Evolutionary conservation across 1,284 basidiomycete genomes (phyloP).

Genomic region (Leccinum pachyderme): DNA sequence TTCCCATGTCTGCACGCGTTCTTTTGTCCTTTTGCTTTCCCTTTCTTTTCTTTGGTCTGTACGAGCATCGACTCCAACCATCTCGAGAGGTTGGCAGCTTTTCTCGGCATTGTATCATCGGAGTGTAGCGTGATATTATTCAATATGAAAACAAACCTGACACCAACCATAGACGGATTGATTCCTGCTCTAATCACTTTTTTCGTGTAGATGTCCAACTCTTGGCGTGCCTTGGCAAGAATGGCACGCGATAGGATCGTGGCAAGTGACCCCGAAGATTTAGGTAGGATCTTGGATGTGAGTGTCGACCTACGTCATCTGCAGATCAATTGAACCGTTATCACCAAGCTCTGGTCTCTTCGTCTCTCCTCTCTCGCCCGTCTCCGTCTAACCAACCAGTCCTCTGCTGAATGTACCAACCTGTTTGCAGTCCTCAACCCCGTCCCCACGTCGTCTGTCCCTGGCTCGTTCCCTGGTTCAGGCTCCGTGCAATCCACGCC

Average conservation of each 20-base stretch:
- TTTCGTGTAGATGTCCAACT: constrained; percentile 69
- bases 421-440: constrained; percentile 70
- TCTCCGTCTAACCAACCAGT: constrained; percentile 78
- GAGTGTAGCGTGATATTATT: constrained; percentile 24
- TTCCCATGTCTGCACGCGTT: constrained; percentile 24
- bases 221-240: constrained; percentile 74
- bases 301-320: constrained; percentile 25
- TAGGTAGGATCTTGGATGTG: constrained; percentile 64
- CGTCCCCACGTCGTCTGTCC: constrained; percentile 44
- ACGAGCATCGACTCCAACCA: constrained; percentile 8
- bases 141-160: constrained; percentile 17
- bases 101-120: constrained; percentile 19
- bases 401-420: constrained; percentile 74
- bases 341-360: constrained; percentile 72
- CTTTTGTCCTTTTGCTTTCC: constrained; percentile 28
- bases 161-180: background rate
- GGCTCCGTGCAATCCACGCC: constrained; percentile 8
- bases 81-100: constrained; percentile 12
- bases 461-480: constrained; percentile 25
- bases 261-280: constrained; percentile 61
- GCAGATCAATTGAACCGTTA: constrained; percentile 1
- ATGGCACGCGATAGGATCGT: constrained; percentile 78
- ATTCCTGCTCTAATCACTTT: constrained; percentile 13
- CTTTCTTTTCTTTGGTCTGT: constrained; percentile 23
- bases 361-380: constrained; percentile 74